A percentile compares a stretch with the other conserved stretches of the same genome.
Conservation (phyloP, 495 filamentous ascomycete species). For the Talaromyces proteolyticus region DNA sequence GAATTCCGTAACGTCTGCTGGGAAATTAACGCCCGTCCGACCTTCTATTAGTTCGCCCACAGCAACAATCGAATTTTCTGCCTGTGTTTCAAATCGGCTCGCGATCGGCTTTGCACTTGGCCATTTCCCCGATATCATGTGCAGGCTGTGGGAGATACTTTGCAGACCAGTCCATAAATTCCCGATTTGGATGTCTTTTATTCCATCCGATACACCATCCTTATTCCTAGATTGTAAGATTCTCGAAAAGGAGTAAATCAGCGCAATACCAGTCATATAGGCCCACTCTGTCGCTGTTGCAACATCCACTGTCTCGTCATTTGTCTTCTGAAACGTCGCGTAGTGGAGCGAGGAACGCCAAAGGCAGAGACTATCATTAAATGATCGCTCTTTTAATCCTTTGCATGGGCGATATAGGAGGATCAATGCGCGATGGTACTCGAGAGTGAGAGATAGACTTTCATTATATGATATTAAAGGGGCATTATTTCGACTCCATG, state of each 20-base stretch:
- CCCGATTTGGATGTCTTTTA: not conserved
- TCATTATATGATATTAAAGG: not conserved
- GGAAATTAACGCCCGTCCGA: not conserved
- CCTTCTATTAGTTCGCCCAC: not conserved
- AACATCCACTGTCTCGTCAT: not conserved
- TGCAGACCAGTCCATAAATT: not conserved
- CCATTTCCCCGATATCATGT: not conserved
- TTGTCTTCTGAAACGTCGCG: not conserved
- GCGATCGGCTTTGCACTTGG: not conserved
- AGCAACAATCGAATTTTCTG: not conserved
- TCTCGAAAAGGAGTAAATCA: not conserved
- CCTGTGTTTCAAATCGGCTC: not conserved
- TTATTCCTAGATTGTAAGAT: too few species aligned
- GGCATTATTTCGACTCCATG: not conserved
- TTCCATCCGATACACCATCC: too few species aligned
- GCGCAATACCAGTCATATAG: not conserved
- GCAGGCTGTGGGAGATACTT: not conserved
- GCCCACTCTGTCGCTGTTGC: not conserved
- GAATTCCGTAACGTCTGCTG: not conserved
- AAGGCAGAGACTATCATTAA: not conserved
- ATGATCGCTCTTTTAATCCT: not conserved
- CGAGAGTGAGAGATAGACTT: not conserved
- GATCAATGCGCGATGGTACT: not conserved
- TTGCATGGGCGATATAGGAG: not conserved
- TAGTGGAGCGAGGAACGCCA: not conserved